These are phyloP conservation scores for Penicillium alfredii DNA, from an alignment of 495 filamentous ascomycete species.

Conservation along the genomic window DNA sequence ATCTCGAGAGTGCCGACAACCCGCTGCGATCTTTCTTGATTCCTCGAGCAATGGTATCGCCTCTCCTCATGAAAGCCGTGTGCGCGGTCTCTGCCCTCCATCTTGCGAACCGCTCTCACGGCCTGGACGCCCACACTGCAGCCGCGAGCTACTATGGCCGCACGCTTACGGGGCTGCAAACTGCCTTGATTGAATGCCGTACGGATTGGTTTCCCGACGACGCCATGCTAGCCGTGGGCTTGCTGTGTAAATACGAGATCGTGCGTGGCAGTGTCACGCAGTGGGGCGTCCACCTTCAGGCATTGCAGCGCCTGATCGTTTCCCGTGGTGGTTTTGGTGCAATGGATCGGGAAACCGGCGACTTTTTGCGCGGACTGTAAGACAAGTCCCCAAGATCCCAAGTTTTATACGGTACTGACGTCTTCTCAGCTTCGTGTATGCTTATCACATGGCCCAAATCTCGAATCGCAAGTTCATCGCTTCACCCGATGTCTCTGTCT, in stretches of 20 bases:
- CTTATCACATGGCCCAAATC: conserved; percentile 36
- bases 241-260: conserved; percentile 42
- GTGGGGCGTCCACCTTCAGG: conserved; percentile 39
- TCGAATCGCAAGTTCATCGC: conserved; percentile 30
- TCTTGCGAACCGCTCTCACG: conserved; percentile 32
- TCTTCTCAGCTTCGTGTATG: conserved; percentile 32
- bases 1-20: conserved; percentile 39
- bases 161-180: conserved; percentile 32
- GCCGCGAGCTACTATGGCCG: conserved; percentile 34
- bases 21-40: conserved; percentile 39
- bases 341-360: conserved; percentile 31
- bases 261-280: conserved; percentile 41
- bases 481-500: conserved; percentile 6
- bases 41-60: conserved; percentile 38
- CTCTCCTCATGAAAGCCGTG: conserved; percentile 38
- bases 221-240: conserved; percentile 35
- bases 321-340: conserved; percentile 33
- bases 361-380: conserved; percentile 41
- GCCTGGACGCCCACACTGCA: conserved; percentile 26
- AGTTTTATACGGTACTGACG: not conserved
- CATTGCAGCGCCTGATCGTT: conserved; percentile 34
- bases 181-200: conserved; percentile 19
- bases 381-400: not conserved
- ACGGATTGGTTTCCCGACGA: conserved; percentile 27
- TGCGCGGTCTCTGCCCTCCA: conserved; percentile 42